Conservation (phyloP, 169 alveolate species). For the Cryptosporidium sp. region DNA sequence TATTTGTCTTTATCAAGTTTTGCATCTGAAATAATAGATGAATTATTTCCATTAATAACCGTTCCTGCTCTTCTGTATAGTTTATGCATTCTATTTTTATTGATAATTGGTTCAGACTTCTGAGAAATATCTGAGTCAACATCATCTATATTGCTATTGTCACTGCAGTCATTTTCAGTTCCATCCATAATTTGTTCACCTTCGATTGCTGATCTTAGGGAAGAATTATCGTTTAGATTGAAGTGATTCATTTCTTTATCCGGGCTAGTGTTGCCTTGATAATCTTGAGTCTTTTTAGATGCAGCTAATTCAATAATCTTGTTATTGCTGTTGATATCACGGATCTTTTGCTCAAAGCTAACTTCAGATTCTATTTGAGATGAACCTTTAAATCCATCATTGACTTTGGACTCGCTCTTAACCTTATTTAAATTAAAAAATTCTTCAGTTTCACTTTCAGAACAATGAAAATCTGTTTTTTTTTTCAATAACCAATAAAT, state of each 20-base stretch:
- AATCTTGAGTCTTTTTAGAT: background rate
- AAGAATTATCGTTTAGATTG: background rate
- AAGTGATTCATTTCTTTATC: background rate
- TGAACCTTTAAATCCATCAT: background rate
- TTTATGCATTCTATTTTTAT: background rate
- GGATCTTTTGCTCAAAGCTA: background rate
- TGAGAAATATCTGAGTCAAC: conserved; percentile 53
- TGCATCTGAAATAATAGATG: background rate
- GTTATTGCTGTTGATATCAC: background rate
- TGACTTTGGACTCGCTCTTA: background rate
- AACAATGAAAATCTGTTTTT: background rate
- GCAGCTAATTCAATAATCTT: background rate
- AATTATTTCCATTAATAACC: conserved; percentile 25
- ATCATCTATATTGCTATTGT: background rate
- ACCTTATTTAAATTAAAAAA: background rate
- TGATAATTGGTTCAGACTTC: conserved; percentile 50
- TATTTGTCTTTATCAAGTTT: conserved; percentile 3
- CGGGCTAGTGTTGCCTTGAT: background rate
- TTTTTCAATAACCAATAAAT: background rate
- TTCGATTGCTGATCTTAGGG: background rate
- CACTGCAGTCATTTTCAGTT: background rate
- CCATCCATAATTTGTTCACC: background rate
- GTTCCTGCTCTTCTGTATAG: conserved; percentile 39
- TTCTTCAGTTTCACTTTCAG: background rate
- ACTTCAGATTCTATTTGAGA: background rate